phyloP scores from a whole-genome alignment of 768 basidiomycete species.

The Trametes elegans region DNA sequence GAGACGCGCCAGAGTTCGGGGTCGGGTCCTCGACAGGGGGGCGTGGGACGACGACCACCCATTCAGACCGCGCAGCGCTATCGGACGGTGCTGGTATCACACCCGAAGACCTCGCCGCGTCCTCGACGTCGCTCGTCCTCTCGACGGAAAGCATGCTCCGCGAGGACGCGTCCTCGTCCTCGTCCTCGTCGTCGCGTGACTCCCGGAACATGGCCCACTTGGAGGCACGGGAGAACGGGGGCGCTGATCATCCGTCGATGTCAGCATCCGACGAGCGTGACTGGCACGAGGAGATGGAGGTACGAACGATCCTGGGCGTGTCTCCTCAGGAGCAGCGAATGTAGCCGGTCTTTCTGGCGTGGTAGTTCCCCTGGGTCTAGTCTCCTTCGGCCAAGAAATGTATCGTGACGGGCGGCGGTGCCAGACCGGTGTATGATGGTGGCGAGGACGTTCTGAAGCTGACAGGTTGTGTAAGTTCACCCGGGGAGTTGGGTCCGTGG shows the following conservation, averaged over 20 bases:
- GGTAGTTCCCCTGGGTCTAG: neutral
- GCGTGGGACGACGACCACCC: neutral
- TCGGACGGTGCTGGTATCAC: neutral
- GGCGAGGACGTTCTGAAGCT: too few species aligned
- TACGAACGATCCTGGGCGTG: constrained; percentile 5
- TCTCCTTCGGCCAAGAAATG: neutral
- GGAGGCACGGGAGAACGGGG: neutral
- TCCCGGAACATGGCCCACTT: neutral
- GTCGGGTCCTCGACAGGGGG: neutral
- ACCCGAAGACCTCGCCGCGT: neutral
- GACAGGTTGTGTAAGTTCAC: neutral
- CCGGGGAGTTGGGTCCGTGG: neutral
- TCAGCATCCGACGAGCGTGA: neutral
- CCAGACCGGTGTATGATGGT: too few species aligned
- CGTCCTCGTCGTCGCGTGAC: neutral
- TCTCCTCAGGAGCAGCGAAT: neutral
- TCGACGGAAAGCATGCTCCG: neutral
- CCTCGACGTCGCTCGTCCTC: too few species aligned
- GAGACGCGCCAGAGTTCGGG: too few species aligned
- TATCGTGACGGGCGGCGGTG: neutral
- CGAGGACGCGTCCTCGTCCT: neutral
- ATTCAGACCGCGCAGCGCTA: neutral
- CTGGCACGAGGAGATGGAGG: constrained; percentile 5
- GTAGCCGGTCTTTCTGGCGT: neutral
- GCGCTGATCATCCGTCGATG: neutral